Conservation (phyloP, 768 basidiomycete species). For the Ramaria rubella region DNA sequence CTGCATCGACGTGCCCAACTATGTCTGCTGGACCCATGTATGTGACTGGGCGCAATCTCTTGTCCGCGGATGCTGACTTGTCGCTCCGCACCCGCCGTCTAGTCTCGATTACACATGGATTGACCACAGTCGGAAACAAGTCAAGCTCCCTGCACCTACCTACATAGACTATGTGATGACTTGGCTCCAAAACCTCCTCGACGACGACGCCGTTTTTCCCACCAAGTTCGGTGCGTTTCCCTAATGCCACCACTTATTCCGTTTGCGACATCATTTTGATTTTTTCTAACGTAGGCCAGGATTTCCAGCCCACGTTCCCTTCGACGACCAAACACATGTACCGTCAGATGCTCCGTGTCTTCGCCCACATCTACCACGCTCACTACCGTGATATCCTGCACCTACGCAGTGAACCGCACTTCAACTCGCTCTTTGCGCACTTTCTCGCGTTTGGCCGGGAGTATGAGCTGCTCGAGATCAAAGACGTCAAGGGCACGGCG, state of each 20-base stretch:
- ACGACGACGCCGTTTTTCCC: slow-evolving; percentile 92
- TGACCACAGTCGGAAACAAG: slow-evolving; percentile 83
- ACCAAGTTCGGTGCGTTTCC: slow-evolving; percentile 77
- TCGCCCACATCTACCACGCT: slow-evolving; percentile 94
- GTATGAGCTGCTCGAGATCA: slow-evolving; percentile 84
- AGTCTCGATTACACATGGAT: slow-evolving; percentile 95
- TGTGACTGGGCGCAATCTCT: slow-evolving; percentile 26
- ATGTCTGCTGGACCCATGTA: slow-evolving; percentile 89
- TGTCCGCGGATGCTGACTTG: background rate
- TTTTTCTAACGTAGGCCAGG: slow-evolving; percentile 48
- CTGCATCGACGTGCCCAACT: slow-evolving; percentile 78
- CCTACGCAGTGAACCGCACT: slow-evolving; percentile 88
- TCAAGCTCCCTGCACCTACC: slow-evolving; percentile 84
- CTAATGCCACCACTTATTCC: slow-evolving; percentile 4
- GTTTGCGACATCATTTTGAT: background rate
- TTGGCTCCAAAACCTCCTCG: slow-evolving; percentile 88
- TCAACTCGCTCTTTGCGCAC: slow-evolving; percentile 96
- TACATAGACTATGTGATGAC: slow-evolving; percentile 99
- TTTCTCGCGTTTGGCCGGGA: slow-evolving; percentile 94
- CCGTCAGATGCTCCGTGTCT: slow-evolving; percentile 92
- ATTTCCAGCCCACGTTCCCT: slow-evolving; percentile 85
- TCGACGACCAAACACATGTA: slow-evolving; percentile 90
- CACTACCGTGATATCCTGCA: slow-evolving; percentile 90
- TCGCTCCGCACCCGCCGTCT: background rate
- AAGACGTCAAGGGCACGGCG: slow-evolving; percentile 73